Base-by-base conservation (phyloP, 1,284 basidiomycete genomes). In the Ustilago hordei region DNA sequence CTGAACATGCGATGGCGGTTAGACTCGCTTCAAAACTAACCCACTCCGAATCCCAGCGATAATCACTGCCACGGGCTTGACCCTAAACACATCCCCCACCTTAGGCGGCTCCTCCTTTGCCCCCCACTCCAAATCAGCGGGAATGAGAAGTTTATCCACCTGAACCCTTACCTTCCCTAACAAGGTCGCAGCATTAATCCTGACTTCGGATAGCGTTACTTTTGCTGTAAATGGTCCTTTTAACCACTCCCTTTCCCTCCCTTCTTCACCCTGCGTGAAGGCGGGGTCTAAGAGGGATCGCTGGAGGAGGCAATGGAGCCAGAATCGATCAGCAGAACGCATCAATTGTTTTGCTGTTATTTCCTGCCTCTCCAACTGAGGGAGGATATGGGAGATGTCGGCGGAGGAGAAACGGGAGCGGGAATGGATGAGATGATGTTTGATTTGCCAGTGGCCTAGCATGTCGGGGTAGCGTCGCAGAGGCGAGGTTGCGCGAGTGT, bases 401-500 rank as follows among this genome's bases (percentile, higher is more conserved):
- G 52, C 31, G 4, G 5, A 7, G 4, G 8, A 4, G 31, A 68
- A 81, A 0, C 60, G 55, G n/a, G 65, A 23, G 6, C 38, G 39
- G 4, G 35, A 19, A 15, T 61, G 61, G 1, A 73, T 48, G 12
- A 98, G 87, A 2, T 90, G 90, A 55, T 91, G 88, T 85, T 98
- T 96, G 86, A 99, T 91, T 86, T 98, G 95, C 94, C 95, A 99
- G 87, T 99, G 97, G 9, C 89, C 88, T 6, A 97, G 84, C 78
- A 98, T 87, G 87, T 99, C 97, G 47, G 88, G 87, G 86, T 91
- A 98, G 28, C 97, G 90, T 50, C 97, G 90, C 55, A 99, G 87
- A 0, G 97, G 97, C 3, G 92, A 93, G 0, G 97, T 98, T 4
- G 90, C 91, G n/a, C 93, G 90, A 11, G 89, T 87, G 85, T 99